Conservation (phyloP, 1,139 yeast genomes). For the Chernovozyma sophiae-reginae region DNA sequence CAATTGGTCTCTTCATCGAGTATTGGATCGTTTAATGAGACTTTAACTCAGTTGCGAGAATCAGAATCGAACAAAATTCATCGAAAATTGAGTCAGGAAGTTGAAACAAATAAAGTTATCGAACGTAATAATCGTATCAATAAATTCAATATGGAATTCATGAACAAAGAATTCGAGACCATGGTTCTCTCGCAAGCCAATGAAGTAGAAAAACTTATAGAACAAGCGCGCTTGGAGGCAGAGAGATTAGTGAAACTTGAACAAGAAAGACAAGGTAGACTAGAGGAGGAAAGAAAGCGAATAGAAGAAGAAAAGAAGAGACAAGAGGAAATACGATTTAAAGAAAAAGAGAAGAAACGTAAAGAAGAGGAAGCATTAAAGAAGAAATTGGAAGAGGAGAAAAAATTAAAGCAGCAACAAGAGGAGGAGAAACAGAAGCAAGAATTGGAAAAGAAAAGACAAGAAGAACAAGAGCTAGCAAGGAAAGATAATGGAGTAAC, state of each 20-base stretch:
- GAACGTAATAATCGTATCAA: background rate
- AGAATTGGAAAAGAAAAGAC: conserved; percentile 10
- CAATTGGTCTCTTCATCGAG: background rate
- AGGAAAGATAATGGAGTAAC: conserved; percentile 23
- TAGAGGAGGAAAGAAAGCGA: conserved; percentile 6
- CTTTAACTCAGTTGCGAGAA: background rate
- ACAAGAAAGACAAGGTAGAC: conserved; percentile 10
- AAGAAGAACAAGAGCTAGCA: conserved; percentile 12
- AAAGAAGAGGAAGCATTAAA: conserved; percentile 9
- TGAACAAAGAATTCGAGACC: background rate
- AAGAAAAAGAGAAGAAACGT: conserved; percentile 9
- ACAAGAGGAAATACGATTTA: conserved; percentile 9
- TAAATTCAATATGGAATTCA: background rate
- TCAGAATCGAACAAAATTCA: background rate
- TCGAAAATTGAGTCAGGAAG: background rate
- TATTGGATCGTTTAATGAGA: conserved; percentile 1
- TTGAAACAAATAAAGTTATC: background rate
- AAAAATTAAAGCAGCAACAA: conserved; percentile 10
- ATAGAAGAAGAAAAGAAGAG: conserved; percentile 6
- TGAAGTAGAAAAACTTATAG: background rate
- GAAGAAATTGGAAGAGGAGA: conserved; percentile 5
- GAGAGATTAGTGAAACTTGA: conserved; percentile 11
- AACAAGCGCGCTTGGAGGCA: conserved; percentile 5
- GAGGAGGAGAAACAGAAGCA: conserved; percentile 10
- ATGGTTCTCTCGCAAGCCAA: background rate